These are phyloP conservation scores for Pseudogymnoascus sp. DNA, from an alignment of 2,329 filamentous ascomycete species.

Conservation along the genomic window DNA sequence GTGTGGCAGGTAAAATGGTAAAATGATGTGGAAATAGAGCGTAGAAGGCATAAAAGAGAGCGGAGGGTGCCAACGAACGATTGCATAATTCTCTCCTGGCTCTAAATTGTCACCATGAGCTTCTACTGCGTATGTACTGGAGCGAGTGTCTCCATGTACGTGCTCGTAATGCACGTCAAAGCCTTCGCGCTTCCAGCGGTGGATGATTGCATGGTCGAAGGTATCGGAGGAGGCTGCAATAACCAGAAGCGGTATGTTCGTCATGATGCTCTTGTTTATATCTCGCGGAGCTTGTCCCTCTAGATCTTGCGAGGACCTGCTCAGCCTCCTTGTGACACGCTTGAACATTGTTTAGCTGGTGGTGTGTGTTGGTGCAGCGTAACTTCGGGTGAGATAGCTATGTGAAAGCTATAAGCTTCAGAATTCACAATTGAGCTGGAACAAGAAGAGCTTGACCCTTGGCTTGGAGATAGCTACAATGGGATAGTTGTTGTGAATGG, in stretches of 20 bases:
- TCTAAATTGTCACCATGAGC: constrained; percentile 42
- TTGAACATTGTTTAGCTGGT: not conserved
- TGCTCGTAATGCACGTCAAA: constrained; percentile 47
- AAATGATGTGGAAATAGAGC: constrained; percentile 38
- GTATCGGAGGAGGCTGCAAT: constrained; percentile 45
- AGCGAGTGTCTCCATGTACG: constrained; percentile 4
- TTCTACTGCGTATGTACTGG: constrained; percentile 36
- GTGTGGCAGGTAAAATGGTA: constrained; percentile 31
- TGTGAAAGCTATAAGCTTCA: not conserved
- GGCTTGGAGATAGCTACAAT: not conserved
- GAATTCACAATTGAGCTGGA: not conserved
- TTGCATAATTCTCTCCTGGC: constrained; percentile 48
- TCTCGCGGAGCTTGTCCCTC: not conserved
- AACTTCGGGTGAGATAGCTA: not conserved
- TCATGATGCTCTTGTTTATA: not conserved
- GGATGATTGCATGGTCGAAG: constrained; percentile 47
- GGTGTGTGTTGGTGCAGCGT: not conserved
- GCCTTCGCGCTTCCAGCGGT: constrained; percentile 52
- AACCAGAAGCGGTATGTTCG: constrained; percentile 30
- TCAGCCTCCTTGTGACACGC: not conserved
- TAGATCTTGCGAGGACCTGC: not conserved
- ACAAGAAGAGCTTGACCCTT: not conserved
- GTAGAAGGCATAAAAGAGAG: not conserved
- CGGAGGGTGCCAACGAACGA: constrained; percentile 45
- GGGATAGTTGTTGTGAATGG: not conserved